These are phyloP conservation scores for Scenedesmus sp. DNA, from an alignment of 163 green algal genomes.

Conservation along the genomic window DNA sequence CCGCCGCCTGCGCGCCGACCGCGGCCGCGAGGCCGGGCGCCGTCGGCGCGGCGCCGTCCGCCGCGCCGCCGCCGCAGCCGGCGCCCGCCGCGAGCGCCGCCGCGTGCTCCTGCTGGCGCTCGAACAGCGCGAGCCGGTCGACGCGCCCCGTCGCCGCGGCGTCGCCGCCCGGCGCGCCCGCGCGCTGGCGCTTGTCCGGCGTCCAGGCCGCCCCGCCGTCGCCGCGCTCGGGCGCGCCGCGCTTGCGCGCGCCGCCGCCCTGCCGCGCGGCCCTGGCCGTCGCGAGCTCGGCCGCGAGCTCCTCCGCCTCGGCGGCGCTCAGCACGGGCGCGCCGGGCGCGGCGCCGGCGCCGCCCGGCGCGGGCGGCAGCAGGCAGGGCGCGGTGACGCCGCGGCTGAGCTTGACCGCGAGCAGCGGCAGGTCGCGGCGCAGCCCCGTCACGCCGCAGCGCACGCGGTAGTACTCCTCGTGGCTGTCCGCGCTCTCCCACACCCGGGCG, in stretches of 20 bases:
- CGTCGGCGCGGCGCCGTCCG: too few species aligned
- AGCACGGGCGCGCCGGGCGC: too few species aligned
- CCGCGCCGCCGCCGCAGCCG: too few species aligned
- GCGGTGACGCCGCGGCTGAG: constrained; percentile 21
- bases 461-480: constrained; percentile 39
- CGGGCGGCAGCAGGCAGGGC: constrained; percentile 19
- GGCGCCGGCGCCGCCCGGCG: not conserved
- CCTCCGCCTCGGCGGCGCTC: not conserved
- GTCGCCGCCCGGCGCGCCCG: not conserved
- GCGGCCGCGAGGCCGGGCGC: not conserved
- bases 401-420: constrained; percentile 38
- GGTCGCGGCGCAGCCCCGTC: constrained; percentile 1
- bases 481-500: not conserved
- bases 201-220: too few species aligned
- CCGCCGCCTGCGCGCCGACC: not conserved
- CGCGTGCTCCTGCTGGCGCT: constrained; percentile 19
- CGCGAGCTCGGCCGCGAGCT: too few species aligned
- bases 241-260: too few species aligned
- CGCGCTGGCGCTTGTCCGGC: constrained; percentile 22
- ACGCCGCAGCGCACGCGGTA: constrained; percentile 6
- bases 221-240: too few species aligned
- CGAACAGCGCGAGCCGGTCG: not conserved
- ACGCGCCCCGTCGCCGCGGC: not conserved
- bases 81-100: not conserved
- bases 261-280: too few species aligned